A percentile compares a stretch with the other conserved stretches of the same genome.
Conservation (phyloP, 192 early-diverging fungal species). For the Coemansia brasiliensis region DNA sequence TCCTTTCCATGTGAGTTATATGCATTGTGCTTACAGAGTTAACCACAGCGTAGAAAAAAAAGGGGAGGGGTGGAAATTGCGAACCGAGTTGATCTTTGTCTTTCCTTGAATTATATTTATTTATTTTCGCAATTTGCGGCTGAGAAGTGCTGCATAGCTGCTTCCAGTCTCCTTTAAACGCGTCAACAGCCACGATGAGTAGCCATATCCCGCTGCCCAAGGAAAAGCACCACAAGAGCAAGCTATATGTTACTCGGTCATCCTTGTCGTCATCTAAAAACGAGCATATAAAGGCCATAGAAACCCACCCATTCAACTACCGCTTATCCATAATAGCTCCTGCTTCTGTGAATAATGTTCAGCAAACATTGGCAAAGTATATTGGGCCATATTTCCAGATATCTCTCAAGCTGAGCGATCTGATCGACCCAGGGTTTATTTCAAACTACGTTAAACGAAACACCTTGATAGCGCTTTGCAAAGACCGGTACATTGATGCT, state of each 20-base stretch:
- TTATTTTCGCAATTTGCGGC: too few relatives aligned
- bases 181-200: constrained; percentile 40
- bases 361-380: background rate
- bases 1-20: too few relatives aligned
- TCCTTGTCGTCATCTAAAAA: constrained; percentile 33
- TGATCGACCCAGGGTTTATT: constrained; percentile 44
- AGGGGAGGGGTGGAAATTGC: too few relatives aligned
- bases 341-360: background rate
- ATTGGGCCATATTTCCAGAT: constrained; percentile 24
- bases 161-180: background rate
- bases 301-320: constrained; percentile 50
- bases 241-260: constrained; percentile 41
- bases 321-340: constrained; percentile 21
- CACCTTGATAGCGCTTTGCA: constrained; percentile 26
- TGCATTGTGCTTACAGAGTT: too few relatives aligned
- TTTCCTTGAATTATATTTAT: too few relatives aligned
- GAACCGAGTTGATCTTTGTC: too few relatives aligned
- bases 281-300: constrained; percentile 29
- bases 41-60: too few relatives aligned
- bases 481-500: constrained; percentile 20
- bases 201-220: constrained; percentile 48
- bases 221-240: constrained; percentile 51
- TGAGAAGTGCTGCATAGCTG: too few relatives aligned
- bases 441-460: constrained; percentile 21
- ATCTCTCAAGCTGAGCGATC: constrained; percentile 26